Evolutionary conservation across 768 basidiomycete genomes (phyloP).

Genomic region (Boletus barrowsii): DNA sequence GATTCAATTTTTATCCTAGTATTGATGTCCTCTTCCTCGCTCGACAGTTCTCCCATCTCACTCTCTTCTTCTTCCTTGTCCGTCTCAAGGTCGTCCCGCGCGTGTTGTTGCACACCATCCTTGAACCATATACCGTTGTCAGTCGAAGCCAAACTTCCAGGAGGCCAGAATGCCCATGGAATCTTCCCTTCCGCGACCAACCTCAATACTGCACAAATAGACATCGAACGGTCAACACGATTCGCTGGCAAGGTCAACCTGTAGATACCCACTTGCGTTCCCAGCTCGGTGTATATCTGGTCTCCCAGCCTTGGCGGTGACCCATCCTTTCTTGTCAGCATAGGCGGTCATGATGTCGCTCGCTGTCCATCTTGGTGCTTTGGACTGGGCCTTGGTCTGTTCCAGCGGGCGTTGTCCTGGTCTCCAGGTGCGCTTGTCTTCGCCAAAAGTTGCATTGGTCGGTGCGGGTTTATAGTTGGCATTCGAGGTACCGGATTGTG

Average conservation of each 20-base stretch:
- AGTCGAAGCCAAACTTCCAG: constrained; percentile 35
- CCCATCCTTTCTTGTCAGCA: constrained; percentile 74
- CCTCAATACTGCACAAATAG: constrained; percentile 58
- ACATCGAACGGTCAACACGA: background rate
- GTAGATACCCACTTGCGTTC: constrained; percentile 69
- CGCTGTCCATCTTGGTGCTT: constrained; percentile 63
- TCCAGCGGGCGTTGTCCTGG: constrained; percentile 36
- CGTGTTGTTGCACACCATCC: constrained; percentile 21
- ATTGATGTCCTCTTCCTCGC: constrained; percentile 7
- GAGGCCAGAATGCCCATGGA: constrained; percentile 86
- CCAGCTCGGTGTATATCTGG: constrained; percentile 89
- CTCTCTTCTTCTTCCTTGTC: constrained; percentile 34
- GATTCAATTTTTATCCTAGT: constrained; percentile 4
- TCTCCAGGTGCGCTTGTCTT: constrained; percentile 82
- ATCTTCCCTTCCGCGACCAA: constrained; percentile 79
- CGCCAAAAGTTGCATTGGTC: constrained; percentile 16
- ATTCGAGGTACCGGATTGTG: background rate
- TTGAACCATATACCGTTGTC: constrained; percentile 60
- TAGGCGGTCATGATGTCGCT: constrained; percentile 81
- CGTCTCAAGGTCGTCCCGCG: constrained; percentile 20
- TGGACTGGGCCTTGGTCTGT: constrained; percentile 9
- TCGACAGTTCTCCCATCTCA: constrained; percentile 12
- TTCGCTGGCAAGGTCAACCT: background rate
- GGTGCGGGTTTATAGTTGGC: background rate
- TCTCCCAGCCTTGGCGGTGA: constrained; percentile 88